phyloP scores from a whole-genome alignment of 306 rosid genomes.

The Casuarina cunninghamiana region DNA sequence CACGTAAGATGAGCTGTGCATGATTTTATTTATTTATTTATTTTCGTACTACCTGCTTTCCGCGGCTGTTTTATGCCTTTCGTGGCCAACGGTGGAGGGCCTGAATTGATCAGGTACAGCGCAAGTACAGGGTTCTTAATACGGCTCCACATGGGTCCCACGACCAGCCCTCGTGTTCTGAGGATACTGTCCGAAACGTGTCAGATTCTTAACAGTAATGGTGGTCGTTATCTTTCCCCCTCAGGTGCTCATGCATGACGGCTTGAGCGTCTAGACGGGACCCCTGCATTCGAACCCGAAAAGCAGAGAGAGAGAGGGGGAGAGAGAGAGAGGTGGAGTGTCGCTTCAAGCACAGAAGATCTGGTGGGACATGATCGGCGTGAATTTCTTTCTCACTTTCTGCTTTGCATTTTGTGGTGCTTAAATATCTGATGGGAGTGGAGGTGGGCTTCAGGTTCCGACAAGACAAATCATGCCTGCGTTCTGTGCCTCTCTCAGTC shows the following conservation, averaged over 20 bases:
- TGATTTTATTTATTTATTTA: neutral
- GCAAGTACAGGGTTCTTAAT: neutral
- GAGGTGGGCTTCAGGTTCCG: conserved; percentile 33
- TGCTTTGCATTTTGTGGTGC: neutral
- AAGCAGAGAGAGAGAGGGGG: neutral
- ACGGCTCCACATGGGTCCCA: neutral
- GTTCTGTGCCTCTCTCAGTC: conserved; percentile 16
- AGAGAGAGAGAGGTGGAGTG: conserved; percentile 35
- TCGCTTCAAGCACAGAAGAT: conserved; percentile 31
- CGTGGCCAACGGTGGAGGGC: conserved; percentile 16
- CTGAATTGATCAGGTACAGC: conserved; percentile 8
- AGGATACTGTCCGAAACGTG: conserved; percentile 13
- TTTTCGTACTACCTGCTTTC: too few species aligned
- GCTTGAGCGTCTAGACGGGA: neutral
- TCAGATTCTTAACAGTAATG: neutral
- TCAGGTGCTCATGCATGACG: neutral
- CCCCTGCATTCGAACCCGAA: neutral
- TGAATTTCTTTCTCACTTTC: neutral
- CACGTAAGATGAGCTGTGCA: neutral
- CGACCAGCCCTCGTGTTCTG: too few species aligned
- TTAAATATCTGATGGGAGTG: conserved; percentile 5
- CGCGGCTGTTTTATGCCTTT: conserved; percentile 25
- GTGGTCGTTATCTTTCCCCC: neutral
- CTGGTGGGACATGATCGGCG: conserved; percentile 19
- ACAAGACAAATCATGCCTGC: conserved; percentile 20